These are phyloP conservation scores for Camellia granthamiana DNA, from an alignment of 148 eudicot species.

Conservation along the genomic window DNA sequence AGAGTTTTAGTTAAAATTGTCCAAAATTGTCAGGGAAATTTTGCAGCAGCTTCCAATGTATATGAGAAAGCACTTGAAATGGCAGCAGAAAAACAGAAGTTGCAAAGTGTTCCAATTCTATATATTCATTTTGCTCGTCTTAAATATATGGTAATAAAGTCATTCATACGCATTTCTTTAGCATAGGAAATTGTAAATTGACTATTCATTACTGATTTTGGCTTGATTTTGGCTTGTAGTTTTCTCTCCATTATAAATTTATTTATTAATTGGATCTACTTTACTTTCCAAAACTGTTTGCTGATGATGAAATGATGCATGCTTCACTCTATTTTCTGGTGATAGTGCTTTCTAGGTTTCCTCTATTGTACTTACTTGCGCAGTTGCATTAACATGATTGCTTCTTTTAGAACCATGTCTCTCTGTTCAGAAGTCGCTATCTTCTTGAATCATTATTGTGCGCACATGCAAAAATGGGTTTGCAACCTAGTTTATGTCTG, in stretches of 20 bases:
- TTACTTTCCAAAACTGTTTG: neutral
- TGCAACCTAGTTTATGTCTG: too few relatives aligned
- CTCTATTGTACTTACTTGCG: neutral
- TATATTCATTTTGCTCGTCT: conserved; percentile 65
- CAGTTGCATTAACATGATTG: neutral
- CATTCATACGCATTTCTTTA: neutral
- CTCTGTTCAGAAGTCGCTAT: neutral
- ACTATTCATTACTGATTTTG: neutral
- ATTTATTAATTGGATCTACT: neutral
- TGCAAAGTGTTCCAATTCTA: conserved; percentile 49
- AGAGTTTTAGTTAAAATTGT: neutral
- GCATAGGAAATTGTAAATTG: neutral
- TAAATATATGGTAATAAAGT: conserved; percentile 54
- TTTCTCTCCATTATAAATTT: neutral
- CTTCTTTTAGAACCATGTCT: neutral
- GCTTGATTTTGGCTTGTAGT: neutral
- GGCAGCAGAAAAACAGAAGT: conserved; percentile 48
- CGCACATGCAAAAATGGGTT: too few relatives aligned
- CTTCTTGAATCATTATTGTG: neutral
- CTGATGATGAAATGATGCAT: neutral
- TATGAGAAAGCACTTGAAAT: conserved; percentile 64
- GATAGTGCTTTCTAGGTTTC: neutral
- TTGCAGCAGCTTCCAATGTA: conserved; percentile 47
- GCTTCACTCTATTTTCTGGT: neutral
- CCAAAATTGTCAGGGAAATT: conserved; percentile 60